phyloP scores from a whole-genome alignment of 2,329 filamentous ascomycete species.

The Gaeumannomyces tritici region DNA sequence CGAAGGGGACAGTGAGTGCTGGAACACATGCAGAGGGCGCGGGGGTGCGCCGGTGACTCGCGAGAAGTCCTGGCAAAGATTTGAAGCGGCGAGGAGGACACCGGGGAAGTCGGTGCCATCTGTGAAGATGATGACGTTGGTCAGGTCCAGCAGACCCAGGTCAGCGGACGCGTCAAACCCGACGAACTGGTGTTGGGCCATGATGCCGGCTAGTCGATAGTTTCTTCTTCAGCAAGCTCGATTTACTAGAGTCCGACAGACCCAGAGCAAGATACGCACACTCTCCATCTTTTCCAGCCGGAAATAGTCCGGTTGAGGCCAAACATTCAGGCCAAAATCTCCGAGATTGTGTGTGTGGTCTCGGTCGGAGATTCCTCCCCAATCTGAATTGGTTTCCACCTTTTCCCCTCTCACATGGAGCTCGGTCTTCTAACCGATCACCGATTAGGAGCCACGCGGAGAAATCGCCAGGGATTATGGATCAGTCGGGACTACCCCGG shows the following conservation, averaged over 20 bases:
- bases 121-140: not conserved
- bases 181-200: not conserved
- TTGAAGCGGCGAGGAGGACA: not conserved
- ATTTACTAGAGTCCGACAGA: not conserved
- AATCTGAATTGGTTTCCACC: not conserved
- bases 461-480: no score
- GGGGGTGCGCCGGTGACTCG: not conserved
- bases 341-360: no score
- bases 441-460: not conserved
- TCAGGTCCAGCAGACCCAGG: not conserved
- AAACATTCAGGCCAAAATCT: no score
- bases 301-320: no score
- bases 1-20: not conserved
- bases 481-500: no score
- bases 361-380: not conserved
- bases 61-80: not conserved
- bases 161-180: not conserved
- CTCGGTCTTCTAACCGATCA: not conserved
- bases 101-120: not conserved
- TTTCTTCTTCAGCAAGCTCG: not conserved
- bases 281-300: no score
- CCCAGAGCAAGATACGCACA: no score
- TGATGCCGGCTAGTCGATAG: not conserved
- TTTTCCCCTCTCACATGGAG: not conserved
- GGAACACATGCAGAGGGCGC: not conserved